Evolutionary conservation across 169 alveolate species (phyloP).

Genomic region (Perkinsus chesapeaki): DNA sequence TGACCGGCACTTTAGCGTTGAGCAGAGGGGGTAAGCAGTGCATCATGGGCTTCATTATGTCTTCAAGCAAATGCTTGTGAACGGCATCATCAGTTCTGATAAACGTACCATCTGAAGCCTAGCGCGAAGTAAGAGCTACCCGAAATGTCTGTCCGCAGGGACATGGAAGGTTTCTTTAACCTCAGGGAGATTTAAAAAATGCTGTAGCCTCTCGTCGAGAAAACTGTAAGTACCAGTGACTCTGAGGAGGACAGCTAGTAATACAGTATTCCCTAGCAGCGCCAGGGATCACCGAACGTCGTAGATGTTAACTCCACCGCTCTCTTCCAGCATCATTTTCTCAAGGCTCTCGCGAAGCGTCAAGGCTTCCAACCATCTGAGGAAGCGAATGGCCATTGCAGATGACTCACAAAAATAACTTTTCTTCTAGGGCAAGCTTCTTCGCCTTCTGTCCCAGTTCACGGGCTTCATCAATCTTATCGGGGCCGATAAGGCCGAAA

Average conservation of each 20-base stretch:
- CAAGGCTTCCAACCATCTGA: background rate
- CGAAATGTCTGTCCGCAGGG: no score
- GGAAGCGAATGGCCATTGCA: background rate
- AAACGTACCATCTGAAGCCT: no score
- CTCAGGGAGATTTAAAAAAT: background rate
- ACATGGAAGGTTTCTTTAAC: no score
- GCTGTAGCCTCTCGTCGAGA: background rate
- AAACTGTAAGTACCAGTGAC: background rate
- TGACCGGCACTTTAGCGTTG: no score
- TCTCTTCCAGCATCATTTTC: background rate
- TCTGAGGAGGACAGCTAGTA: background rate
- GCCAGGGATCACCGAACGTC: background rate
- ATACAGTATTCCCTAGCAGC: background rate
- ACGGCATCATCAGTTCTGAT: no score
- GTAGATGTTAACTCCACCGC: background rate
- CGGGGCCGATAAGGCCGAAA: background rate
- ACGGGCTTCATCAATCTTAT: background rate
- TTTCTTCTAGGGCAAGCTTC: background rate
- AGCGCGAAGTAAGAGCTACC: no score
- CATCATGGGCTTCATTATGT: no score
- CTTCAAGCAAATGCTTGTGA: no score
- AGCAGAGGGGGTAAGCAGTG: no score
- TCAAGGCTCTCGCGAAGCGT: background rate
- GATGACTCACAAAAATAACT: no score
- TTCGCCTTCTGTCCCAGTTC: background rate